phyloP scores from a whole-genome alignment of 2,329 filamentous ascomycete genomes.

The Trichoderma sp. region DNA sequence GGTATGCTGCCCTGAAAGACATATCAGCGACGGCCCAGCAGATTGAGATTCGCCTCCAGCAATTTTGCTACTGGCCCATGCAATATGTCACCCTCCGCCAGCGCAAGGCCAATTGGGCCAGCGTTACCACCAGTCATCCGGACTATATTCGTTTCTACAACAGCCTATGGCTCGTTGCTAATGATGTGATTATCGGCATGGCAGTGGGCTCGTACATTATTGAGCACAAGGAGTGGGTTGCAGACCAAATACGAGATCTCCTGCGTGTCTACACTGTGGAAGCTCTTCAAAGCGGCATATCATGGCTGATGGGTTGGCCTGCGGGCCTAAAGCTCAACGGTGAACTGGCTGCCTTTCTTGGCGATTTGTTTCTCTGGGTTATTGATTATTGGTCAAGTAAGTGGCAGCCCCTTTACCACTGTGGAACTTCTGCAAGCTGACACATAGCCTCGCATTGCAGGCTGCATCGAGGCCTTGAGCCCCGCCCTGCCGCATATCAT shows the following conservation, averaged over 20 bases:
- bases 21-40: constrained; percentile 96
- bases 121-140: constrained; percentile 89
- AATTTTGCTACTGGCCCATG: constrained; percentile 99
- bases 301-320: constrained; percentile 94
- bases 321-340: constrained; percentile 94
- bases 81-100: constrained; percentile 91
- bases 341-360: constrained; percentile 89
- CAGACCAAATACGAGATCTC: constrained; percentile 73
- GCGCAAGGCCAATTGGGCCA: constrained; percentile 90
- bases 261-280: constrained; percentile 83
- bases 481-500: constrained; percentile 84
- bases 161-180: constrained; percentile 95
- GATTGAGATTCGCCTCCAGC: constrained; percentile 92
- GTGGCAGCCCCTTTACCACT: constrained; percentile 33
- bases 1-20: constrained; percentile 86
- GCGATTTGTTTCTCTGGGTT: constrained; percentile 95
- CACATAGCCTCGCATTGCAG: constrained; percentile 44
- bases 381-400: constrained; percentile 95
- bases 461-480: constrained; percentile 73
- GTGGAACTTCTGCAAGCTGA: background rate
- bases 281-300: constrained; percentile 83
- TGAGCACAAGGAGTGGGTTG: constrained; percentile 86
- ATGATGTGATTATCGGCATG: constrained; percentile 98
- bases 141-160: constrained; percentile 99
- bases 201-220: constrained; percentile 96